Base-by-base conservation (phyloP, 1,284 basidiomycete genomes). In the Ustilago sp. region DNA sequence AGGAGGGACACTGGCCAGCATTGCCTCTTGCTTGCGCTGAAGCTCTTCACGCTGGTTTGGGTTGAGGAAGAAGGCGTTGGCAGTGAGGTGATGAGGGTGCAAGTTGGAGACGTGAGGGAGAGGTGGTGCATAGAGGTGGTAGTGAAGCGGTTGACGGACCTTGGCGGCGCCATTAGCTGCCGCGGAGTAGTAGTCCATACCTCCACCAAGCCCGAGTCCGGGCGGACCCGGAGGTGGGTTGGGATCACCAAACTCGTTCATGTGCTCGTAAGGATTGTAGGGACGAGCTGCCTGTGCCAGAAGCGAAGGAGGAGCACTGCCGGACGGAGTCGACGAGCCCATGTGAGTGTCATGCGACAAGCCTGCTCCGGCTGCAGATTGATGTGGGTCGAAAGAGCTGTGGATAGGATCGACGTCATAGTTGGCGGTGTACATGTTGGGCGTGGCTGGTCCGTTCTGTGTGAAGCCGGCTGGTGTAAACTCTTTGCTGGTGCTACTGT, bases 121-220 rank as follows among this genome's bases (percentile, higher is more conserved):
- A 0, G 89, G 88, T 0, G 89, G 87, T 3, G 93, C 92, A 87
- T 98, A 98, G 35, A 98, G 90, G 81, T 98, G 94, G 85, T 98
- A 94, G 84, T 97, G 91, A 55, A 97, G 90, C 92, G 83, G 80
- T 39, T 84, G 83, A 19, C 80, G 78, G 32, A 74, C 61, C 61
- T 77, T 77, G 55, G 75, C 58, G 34, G 75, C 63, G 5, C 67
- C 70, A 39, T 64, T 62, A 32, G 64, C 66, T 28, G 70, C 70
- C 15, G 70, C 63, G 28, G 48, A 50, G 55, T 77, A 79, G 61
- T 60, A 79, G 51, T 79, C 77, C 53, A 77, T 71, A 15, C 68
- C 77, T 19, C 57, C 69, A 13, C 63, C 74, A 31, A 77, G 62
- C 31, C 67, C 71, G n/a, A 77, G 59, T 15, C 69, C 69, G 4